These are phyloP conservation scores for Claviceps purpurea DNA, from an alignment of 2,329 filamentous ascomycete species.

Conservation along the genomic window DNA sequence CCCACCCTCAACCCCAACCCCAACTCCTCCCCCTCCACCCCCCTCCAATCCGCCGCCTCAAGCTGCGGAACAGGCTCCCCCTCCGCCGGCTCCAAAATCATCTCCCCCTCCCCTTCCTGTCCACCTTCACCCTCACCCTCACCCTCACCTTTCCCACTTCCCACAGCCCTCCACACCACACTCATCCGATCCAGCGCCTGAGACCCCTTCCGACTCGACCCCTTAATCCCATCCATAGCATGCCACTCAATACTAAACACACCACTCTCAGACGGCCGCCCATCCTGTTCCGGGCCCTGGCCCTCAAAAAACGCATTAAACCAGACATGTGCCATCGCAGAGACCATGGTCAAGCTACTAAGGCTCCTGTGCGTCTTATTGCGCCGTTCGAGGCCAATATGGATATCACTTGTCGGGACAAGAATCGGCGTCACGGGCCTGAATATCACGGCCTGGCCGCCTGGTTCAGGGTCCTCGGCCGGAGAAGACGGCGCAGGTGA, in stretches of 20 bases:
- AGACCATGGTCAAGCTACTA: constrained; percentile 80
- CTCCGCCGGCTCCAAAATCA: constrained; percentile 47
- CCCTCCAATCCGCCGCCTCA: constrained; percentile 62
- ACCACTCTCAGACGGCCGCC: constrained; percentile 52
- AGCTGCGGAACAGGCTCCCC: constrained; percentile 59
- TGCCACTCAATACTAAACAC: constrained; percentile 48
- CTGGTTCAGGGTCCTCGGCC: constrained; percentile 31
- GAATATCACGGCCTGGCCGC: constrained; percentile 65
- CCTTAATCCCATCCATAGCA: constrained; percentile 87
- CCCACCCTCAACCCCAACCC: constrained; percentile 58
- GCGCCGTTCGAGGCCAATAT: constrained; percentile 77
- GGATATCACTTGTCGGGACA: constrained; percentile 72
- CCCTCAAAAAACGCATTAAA: constrained; percentile 94
- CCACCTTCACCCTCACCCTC: too few species aligned
- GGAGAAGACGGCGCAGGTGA: neutral
- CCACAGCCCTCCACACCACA: constrained; percentile 61
- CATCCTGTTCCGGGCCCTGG: constrained; percentile 53
- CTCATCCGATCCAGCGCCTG: constrained; percentile 69
- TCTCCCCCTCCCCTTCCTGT: constrained; percentile 10
- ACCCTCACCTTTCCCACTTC: too few species aligned
- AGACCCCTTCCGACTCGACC: constrained; percentile 68
- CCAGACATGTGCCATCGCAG: constrained; percentile 88
- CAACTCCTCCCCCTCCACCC: constrained; percentile 35
- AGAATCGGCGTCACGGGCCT: constrained; percentile 55
- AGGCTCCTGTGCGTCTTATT: constrained; percentile 66